phyloP scores from a whole-genome alignment of 2,329 filamentous ascomycete genomes.

The Emydomyces testavorans region DNA sequence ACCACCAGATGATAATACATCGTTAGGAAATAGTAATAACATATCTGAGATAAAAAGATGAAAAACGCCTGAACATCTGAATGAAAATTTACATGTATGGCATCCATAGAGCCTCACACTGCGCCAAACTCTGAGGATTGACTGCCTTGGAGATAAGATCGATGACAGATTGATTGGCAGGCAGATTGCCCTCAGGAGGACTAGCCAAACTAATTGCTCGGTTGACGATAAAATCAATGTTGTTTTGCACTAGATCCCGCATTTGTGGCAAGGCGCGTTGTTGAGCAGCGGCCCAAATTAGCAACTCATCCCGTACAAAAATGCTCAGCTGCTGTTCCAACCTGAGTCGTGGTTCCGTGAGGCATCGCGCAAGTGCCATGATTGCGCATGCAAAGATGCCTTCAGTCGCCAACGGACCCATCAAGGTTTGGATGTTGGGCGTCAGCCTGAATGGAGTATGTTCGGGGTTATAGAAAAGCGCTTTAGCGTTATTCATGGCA shows the following conservation, averaged over 20 bases:
- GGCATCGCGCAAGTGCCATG: conserved; percentile 89
- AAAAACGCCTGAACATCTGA: conserved; percentile 1
- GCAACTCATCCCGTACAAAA: conserved; percentile 96
- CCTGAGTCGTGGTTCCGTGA: conserved; percentile 70
- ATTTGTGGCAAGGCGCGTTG: conserved; percentile 57
- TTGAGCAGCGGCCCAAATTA: conserved; percentile 82
- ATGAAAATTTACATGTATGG: conserved; percentile 64
- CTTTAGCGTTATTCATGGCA: conserved; percentile 69
- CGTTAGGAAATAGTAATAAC: conserved; percentile 14
- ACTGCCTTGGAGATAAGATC: conserved; percentile 87
- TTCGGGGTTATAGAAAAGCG: conserved; percentile 89
- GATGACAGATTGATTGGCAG: conserved; percentile 93
- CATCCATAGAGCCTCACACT: conserved; percentile 95
- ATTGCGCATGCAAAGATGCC: conserved; percentile 91
- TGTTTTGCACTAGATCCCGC: conserved; percentile 67
- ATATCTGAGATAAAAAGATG: conserved; percentile 9
- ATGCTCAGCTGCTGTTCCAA: conserved; percentile 90
- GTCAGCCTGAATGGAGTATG: conserved; percentile 94
- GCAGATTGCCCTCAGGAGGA: conserved; percentile 62
- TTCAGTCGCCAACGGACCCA: conserved; percentile 91
- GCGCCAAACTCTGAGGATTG: conserved; percentile 76
- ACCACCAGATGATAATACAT: conserved; percentile 10
- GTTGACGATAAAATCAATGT: conserved; percentile 86
- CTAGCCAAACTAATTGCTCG: conserved; percentile 75
- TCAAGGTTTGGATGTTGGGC: conserved; percentile 86